Percentiles rank a stretch among this genome's conserved stretches.
These are phyloP conservation scores for Cryphonectria carpinicola DNA, from an alignment of 2,329 filamentous ascomycete species.

Conservation along the genomic window DNA sequence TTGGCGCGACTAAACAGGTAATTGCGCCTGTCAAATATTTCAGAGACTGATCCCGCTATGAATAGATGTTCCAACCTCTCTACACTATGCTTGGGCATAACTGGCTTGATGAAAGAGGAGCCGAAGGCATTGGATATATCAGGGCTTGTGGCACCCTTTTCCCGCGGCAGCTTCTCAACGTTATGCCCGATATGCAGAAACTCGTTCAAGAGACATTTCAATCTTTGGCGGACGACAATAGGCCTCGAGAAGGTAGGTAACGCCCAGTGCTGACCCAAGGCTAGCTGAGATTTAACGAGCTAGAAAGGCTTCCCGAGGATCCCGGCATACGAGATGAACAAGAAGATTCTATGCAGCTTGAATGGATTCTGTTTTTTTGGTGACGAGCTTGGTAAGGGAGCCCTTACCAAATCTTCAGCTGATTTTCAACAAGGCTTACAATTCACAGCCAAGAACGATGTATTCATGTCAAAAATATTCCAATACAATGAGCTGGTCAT, in stretches of 20 bases:
- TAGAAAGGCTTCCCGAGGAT: too few species aligned
- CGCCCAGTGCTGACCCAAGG: too few species aligned
- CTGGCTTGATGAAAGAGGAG: slow-evolving; percentile 36
- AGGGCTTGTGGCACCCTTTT: slow-evolving; percentile 30
- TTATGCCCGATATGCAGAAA: neutral
- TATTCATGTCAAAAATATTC: slow-evolving; percentile 33
- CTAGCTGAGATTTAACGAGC: too few species aligned
- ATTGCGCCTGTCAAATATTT: too few species aligned
- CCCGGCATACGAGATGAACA: too few species aligned
- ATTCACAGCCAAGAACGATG: slow-evolving; percentile 32
- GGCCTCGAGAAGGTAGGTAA: too few species aligned
- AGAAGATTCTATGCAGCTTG: too few species aligned
- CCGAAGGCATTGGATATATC: slow-evolving; percentile 36
- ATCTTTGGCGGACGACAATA: too few species aligned
- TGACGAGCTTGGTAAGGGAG: neutral
- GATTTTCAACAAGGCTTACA: neutral
- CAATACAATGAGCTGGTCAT: slow-evolving; percentile 35
- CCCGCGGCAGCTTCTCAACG: slow-evolving; percentile 27
- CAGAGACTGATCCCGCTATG: too few species aligned
- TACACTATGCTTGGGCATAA: slow-evolving; percentile 37
- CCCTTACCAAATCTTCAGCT: neutral
- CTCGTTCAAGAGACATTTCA: neutral
- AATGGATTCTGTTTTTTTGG: too few species aligned
- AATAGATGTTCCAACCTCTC: slow-evolving; percentile 33
- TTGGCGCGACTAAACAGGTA: neutral